Conservation (phyloP, 192 early-diverging fungal genomes). For the Chytriomyces sp. region DNA sequence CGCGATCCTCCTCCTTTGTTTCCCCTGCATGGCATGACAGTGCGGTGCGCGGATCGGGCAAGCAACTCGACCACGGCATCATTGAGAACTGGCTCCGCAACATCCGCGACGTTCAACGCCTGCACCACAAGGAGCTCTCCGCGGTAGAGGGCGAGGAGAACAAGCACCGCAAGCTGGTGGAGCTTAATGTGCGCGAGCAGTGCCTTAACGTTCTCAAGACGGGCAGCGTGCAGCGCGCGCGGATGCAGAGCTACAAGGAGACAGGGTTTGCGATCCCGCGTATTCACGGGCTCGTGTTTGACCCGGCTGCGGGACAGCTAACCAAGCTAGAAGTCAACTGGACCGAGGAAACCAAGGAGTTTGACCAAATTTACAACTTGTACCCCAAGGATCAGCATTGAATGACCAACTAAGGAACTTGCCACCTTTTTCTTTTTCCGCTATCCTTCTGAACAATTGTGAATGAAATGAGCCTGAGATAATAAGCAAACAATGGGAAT, state of each 20-base stretch:
- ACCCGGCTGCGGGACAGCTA: slow-evolving; percentile 13
- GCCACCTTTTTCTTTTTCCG: background rate
- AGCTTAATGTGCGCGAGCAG: slow-evolving; percentile 59
- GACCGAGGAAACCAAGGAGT: slow-evolving; percentile 26
- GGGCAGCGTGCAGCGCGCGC: slow-evolving; percentile 3
- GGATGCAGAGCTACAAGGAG: slow-evolving; percentile 13
- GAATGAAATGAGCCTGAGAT: background rate
- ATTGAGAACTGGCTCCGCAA: slow-evolving; percentile 90
- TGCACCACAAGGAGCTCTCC: slow-evolving; percentile 56
- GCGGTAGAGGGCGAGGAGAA: slow-evolving; percentile 32
- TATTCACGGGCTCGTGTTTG: slow-evolving; percentile 23
- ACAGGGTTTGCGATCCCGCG: slow-evolving; percentile 16
- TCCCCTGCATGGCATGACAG: background rate
- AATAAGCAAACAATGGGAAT: background rate
- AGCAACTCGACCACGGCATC: slow-evolving; percentile 41
- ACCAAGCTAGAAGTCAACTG: slow-evolving; percentile 28
- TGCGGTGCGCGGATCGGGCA: slow-evolving; percentile 17
- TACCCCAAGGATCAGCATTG: slow-evolving; percentile 12
- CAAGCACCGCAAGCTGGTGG: slow-evolving; percentile 45
- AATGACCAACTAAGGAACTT: background rate
- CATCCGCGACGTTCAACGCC: slow-evolving; percentile 81
- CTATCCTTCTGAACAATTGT: background rate
- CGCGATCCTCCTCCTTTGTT: background rate
- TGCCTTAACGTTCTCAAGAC: slow-evolving; percentile 27
- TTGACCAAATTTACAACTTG: slow-evolving; percentile 28